These are phyloP conservation scores for Calonectria pseudoreteaudii DNA, from an alignment of 2,329 filamentous ascomycete species.

Conservation along the genomic window DNA sequence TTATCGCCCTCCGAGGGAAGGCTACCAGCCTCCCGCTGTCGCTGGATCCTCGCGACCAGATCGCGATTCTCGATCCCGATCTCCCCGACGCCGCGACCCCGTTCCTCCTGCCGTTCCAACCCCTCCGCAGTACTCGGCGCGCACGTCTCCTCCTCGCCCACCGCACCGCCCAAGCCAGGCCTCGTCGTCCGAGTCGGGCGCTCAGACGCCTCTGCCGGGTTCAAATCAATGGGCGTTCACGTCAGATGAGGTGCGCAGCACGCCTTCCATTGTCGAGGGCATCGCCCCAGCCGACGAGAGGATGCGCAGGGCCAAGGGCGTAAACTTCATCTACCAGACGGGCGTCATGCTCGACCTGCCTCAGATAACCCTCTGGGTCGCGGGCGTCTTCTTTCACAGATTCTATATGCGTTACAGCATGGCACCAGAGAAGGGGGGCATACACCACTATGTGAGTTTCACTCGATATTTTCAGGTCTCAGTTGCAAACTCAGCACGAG, in stretches of 20 bases:
- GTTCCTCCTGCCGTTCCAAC: slow-evolving; percentile 72
- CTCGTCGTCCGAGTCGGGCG: slow-evolving; percentile 55
- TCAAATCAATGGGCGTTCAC: slow-evolving; percentile 89
- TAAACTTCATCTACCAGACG: slow-evolving; percentile 96
- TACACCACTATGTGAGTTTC: slow-evolving; percentile 86
- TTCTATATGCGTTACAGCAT: slow-evolving; percentile 94
- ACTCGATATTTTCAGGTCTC: not conserved
- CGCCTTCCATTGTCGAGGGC: slow-evolving; percentile 87
- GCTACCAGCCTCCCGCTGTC: slow-evolving; percentile 66
- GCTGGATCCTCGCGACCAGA: slow-evolving; percentile 54
- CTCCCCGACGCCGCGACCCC: slow-evolving; percentile 60
- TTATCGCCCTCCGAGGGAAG: slow-evolving; percentile 68
- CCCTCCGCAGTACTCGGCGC: slow-evolving; percentile 66
- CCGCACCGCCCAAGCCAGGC: slow-evolving; percentile 56
- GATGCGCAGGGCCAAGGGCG: slow-evolving; percentile 85
- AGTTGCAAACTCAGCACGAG: not conserved
- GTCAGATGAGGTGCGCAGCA: slow-evolving; percentile 82
- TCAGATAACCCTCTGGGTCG: slow-evolving; percentile 91
- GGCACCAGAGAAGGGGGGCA: slow-evolving; percentile 78
- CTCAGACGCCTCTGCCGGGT: slow-evolving; percentile 51
- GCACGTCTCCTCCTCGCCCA: slow-evolving; percentile 66
- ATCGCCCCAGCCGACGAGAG: slow-evolving; percentile 82
- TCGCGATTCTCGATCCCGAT: slow-evolving; percentile 61
- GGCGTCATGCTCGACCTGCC: slow-evolving; percentile 93
- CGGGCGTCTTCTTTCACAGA: slow-evolving; percentile 93